Percentiles rank a stretch among this genome's conserved stretches.
These are phyloP conservation scores for Diutina neorugosa DNA, from an alignment of 1,139 yeast genomes.

Conservation along the genomic window DNA sequence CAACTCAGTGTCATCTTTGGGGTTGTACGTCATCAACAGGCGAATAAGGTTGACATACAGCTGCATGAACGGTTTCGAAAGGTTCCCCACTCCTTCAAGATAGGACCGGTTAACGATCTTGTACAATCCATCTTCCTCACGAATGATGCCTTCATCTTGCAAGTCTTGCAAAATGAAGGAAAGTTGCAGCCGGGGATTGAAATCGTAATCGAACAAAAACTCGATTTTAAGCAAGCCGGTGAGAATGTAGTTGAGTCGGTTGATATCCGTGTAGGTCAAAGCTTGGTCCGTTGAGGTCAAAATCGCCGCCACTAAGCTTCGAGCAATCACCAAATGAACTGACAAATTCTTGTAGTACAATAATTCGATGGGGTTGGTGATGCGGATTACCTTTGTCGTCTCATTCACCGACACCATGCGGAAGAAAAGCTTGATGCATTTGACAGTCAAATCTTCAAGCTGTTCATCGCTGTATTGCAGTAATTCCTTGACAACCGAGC, in stretches of 20 bases:
- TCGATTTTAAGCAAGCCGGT: slow-evolving; percentile 32
- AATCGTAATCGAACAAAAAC: slow-evolving; percentile 33
- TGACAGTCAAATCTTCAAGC: slow-evolving; percentile 14
- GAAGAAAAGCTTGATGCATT: slow-evolving; percentile 23
- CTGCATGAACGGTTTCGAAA: slow-evolving; percentile 26
- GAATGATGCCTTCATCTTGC: slow-evolving; percentile 11
- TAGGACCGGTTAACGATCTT: slow-evolving; percentile 15
- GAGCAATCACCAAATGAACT: slow-evolving; percentile 28
- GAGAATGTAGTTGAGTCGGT: slow-evolving; percentile 21
- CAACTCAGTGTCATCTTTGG: background rate
- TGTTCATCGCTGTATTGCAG: slow-evolving; percentile 8
- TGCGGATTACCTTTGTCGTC: slow-evolving; percentile 15
- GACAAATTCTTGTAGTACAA: slow-evolving; percentile 33
- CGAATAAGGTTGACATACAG: slow-evolving; percentile 4
- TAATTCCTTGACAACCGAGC: slow-evolving; percentile 9
- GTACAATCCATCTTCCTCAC: slow-evolving; percentile 10
- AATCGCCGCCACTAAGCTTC: slow-evolving; percentile 24
- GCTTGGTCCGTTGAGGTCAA: slow-evolving; percentile 10
- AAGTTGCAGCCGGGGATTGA: slow-evolving; percentile 19
- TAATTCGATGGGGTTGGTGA: slow-evolving; percentile 28
- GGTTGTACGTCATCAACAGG: slow-evolving; percentile 2
- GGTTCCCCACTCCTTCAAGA: slow-evolving; percentile 16
- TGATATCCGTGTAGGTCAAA: slow-evolving; percentile 13
- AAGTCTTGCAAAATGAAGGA: slow-evolving; percentile 20
- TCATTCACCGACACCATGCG: slow-evolving; percentile 22